Conservation (phyloP, 306 rosid species). For the Cucumis melo region DNA sequence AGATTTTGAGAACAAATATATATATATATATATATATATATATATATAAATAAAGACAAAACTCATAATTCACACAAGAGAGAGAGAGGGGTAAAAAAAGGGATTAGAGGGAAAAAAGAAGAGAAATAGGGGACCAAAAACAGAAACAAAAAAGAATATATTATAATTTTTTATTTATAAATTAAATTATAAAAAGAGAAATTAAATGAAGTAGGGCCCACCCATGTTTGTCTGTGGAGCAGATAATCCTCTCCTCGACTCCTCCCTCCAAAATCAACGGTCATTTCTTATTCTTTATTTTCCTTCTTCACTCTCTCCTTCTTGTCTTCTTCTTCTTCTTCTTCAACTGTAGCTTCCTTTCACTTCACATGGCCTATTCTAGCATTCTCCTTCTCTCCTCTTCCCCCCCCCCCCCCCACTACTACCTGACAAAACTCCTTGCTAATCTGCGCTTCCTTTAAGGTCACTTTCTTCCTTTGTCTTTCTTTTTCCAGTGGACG, state of each 20-base stretch:
- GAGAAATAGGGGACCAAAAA: too few species aligned
- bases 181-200: neutral
- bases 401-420: neutral
- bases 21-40: too few species aligned
- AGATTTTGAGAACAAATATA: too few species aligned
- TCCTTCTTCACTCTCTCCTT: too few species aligned
- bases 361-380: neutral
- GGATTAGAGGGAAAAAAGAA: too few species aligned
- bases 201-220: slow-evolving; percentile 3
- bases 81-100: too few species aligned
- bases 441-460: slow-evolving; percentile 11
- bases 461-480: neutral
- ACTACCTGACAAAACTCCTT: neutral
- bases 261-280: slow-evolving; percentile 10
- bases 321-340: neutral
- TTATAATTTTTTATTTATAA: too few species aligned
- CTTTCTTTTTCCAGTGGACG: neutral
- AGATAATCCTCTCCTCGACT: neutral
- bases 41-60: too few species aligned
- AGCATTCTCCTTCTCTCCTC: neutral
- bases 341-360: neutral
- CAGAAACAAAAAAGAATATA: too few species aligned
- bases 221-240: neutral
- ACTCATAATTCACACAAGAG: too few species aligned
- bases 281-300: neutral